Evolutionary conservation across 2,329 filamentous ascomycete species (phyloP).

Genomic region (Arthrobotrys conoides): DNA sequence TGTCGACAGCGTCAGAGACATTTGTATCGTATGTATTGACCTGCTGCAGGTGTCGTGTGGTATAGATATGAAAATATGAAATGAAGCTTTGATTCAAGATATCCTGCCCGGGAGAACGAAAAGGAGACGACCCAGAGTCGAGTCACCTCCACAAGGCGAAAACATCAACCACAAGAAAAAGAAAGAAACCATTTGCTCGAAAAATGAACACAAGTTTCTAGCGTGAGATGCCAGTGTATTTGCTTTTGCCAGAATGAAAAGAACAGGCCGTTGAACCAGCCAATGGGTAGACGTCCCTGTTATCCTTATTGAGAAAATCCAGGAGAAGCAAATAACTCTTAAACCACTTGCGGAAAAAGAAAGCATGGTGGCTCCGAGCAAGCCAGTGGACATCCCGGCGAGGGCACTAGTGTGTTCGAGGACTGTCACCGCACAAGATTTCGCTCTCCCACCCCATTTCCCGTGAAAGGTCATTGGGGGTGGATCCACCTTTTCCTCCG

Average conservation of each 20-base stretch:
- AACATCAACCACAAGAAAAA: slow-evolving; percentile 44
- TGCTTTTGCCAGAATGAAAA: slow-evolving; percentile 46
- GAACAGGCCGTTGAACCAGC: slow-evolving; percentile 56
- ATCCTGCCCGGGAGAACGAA: slow-evolving; percentile 31
- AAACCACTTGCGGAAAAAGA: slow-evolving; percentile 43
- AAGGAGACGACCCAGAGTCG: slow-evolving; percentile 35
- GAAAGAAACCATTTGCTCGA: slow-evolving; percentile 32
- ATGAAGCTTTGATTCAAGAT: slow-evolving; percentile 41
- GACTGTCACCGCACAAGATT: slow-evolving; percentile 55
- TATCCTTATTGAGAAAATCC: slow-evolving; percentile 31
- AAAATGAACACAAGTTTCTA: slow-evolving; percentile 43
- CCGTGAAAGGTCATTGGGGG: slow-evolving; percentile 49
- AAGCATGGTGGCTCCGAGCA: slow-evolving; percentile 42
- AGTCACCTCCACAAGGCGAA: slow-evolving; percentile 32
- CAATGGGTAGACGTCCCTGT: slow-evolving; percentile 58
- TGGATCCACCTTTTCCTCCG: slow-evolving; percentile 48
- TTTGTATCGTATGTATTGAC: slow-evolving; percentile 7
- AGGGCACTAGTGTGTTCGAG: slow-evolving; percentile 43
- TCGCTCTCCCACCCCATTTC: slow-evolving; percentile 54
- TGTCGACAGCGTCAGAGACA: slow-evolving; percentile 31
- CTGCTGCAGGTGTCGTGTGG: slow-evolving; percentile 34
- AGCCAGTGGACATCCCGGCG: slow-evolving; percentile 50
- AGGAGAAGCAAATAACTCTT: slow-evolving; percentile 59
- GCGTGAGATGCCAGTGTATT: slow-evolving; percentile 51
- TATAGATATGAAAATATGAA: slow-evolving; percentile 32